Evolutionary conservation across 164 flowering plant species (phyloP).

Genomic region (Nymphaea colorata): DNA sequence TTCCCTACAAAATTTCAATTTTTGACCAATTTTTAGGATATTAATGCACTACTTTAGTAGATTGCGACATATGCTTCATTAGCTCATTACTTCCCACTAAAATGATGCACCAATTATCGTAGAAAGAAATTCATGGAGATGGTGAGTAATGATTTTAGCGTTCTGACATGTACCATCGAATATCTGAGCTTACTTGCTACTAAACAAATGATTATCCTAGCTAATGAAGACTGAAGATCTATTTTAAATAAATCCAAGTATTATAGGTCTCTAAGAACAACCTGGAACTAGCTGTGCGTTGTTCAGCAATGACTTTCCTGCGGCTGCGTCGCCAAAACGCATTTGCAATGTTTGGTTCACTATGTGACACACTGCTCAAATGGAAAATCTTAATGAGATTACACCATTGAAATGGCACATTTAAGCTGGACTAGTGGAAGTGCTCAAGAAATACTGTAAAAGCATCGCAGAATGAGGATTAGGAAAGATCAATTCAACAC

Average conservation of each 20-base stretch:
- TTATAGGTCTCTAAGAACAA: slow-evolving; percentile 11
- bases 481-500: neutral
- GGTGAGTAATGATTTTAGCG: no score
- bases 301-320: slow-evolving; percentile 71
- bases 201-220: neutral
- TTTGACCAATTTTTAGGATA: no score
- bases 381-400: slow-evolving; percentile 3
- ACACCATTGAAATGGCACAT: neutral
- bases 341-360: slow-evolving; percentile 87
- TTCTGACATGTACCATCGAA: neutral
- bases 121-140: no score
- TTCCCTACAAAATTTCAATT: no score
- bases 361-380: slow-evolving; percentile 61
- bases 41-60: no score
- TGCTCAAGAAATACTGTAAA: neutral
- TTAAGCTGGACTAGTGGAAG: neutral
- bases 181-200: neutral
- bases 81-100: no score
- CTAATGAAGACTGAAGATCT: neutral
- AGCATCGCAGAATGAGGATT: neutral
- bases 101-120: no score
- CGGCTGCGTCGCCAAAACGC: slow-evolving; percentile 79
- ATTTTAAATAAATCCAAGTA: neutral
- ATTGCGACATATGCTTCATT: no score
- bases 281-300: slow-evolving; percentile 98